phyloP scores from a whole-genome alignment of 352 stramenopile genomes.

The Phytophthora citrophthora region DNA sequence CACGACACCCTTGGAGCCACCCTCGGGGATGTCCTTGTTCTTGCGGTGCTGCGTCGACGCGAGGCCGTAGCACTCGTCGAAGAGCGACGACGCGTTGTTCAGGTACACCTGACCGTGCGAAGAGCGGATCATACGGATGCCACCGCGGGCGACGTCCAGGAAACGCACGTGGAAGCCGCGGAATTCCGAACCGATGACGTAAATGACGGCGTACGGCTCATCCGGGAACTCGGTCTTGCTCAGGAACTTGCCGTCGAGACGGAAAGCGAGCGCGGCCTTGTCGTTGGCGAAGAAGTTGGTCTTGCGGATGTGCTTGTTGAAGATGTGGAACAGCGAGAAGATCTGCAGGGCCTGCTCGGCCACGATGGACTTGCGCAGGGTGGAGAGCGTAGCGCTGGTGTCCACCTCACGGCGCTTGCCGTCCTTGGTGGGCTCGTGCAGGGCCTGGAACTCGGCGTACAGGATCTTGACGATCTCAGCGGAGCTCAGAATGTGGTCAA shows the following conservation, averaged over 20 bases:
- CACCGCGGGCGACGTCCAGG: conserved; percentile 96
- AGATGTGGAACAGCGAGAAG: conserved; percentile 85
- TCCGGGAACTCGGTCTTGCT: conserved; percentile 81
- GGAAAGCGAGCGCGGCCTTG: conserved; percentile 79
- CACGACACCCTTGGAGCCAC: conserved; percentile 96
- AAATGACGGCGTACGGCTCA: conserved; percentile 95
- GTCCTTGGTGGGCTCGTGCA: conserved; percentile 60
- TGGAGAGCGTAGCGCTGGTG: conserved; percentile 63
- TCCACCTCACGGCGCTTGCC: conserved; percentile 44
- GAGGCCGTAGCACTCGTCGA: conserved; percentile 97
- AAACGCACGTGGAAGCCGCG: conserved; percentile 98
- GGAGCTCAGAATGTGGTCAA: conserved; percentile 84
- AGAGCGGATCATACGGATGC: conserved; percentile 92
- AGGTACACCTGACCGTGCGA: conserved; percentile 91
- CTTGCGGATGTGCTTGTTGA: conserved; percentile 84
- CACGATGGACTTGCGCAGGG: conserved; percentile 74
- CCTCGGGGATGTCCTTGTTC: conserved; percentile 99
- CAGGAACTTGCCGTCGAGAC: conserved; percentile 78
- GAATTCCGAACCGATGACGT: conserved; percentile 95
- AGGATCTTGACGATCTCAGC: conserved; percentile 76
- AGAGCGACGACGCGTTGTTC: conserved; percentile 91
- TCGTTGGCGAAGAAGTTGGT: conserved; percentile 89
- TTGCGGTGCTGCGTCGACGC: conserved; percentile 98
- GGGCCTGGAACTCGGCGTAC: conserved; percentile 78
- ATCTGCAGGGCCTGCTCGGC: conserved; percentile 80